Conservation (phyloP, 495 filamentous ascomycete genomes). For the Trichoderma asperelloides region DNA sequence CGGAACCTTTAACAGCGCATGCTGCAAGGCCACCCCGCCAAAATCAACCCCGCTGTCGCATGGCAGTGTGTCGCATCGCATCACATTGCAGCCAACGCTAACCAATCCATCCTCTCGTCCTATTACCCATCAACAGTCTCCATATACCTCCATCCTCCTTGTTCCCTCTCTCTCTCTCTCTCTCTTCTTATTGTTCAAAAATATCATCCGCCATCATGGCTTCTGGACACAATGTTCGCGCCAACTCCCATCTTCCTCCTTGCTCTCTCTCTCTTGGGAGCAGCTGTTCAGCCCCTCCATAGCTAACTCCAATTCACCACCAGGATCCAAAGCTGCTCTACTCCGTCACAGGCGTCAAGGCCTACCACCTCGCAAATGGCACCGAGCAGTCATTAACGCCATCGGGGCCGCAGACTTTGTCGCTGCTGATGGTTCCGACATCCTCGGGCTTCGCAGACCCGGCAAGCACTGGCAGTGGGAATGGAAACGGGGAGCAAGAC, state of each 20-base stretch:
- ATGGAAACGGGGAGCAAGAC: constrained; percentile 70
- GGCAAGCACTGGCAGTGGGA: constrained; percentile 47
- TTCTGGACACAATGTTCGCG: constrained; percentile 1
- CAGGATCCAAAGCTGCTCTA: constrained; percentile 75
- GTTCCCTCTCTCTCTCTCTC: background rate
- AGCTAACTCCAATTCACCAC: background rate
- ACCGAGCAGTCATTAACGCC: constrained; percentile 73
- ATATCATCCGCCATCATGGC: background rate
- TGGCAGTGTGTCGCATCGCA: background rate
- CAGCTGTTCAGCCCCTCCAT: background rate
- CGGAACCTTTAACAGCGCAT: background rate
- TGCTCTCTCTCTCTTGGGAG: background rate
- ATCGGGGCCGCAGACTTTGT: constrained; percentile 79
- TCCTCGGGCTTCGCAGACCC: constrained; percentile 60
- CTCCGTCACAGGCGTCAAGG: constrained; percentile 72
- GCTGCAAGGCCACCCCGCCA: background rate
- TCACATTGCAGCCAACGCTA: background rate
- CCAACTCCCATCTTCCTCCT: background rate
- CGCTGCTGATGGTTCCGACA: constrained; percentile 88
- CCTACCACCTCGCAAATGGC: constrained; percentile 83
- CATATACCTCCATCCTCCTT: background rate
- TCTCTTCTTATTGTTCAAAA: background rate
- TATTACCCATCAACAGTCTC: background rate
- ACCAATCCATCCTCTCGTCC: background rate
- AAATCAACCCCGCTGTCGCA: constrained; percentile 1